Percentiles rank a stretch among this genome's conserved stretches.
These are phyloP conservation scores for Fusarium mangiferae DNA, from an alignment of 2,329 filamentous ascomycete genomes.

Conservation along the genomic window DNA sequence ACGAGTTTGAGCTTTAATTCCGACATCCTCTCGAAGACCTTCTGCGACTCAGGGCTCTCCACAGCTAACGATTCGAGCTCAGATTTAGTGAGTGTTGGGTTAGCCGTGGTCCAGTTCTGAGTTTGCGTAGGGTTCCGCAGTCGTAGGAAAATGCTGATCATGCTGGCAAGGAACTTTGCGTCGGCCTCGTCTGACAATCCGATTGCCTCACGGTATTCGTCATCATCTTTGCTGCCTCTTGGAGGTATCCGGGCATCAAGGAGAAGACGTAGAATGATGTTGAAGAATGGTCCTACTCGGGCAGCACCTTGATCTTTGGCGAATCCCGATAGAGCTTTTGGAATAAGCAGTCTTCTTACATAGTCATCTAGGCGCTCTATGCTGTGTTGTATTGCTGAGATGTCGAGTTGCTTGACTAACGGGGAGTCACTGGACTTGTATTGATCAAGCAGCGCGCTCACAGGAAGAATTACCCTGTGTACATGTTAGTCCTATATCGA, in stretches of 20 bases:
- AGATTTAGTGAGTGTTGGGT: constrained; percentile 47
- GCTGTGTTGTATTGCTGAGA: constrained; percentile 90
- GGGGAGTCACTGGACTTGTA: constrained; percentile 81
- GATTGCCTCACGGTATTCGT: constrained; percentile 71
- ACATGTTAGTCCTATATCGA: constrained; percentile 5
- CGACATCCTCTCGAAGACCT: constrained; percentile 53
- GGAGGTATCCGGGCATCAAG: constrained; percentile 76
- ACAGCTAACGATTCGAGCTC: constrained; percentile 48
- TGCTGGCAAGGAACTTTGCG: constrained; percentile 76
- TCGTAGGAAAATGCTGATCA: constrained; percentile 79
- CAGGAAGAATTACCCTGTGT: constrained; percentile 78
- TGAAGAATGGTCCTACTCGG: constrained; percentile 73
- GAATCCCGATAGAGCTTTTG: constrained; percentile 55
- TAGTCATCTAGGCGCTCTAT: constrained; percentile 59
- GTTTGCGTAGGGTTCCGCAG: constrained; percentile 47
- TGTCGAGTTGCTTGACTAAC: constrained; percentile 86
- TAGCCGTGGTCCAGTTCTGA: constrained; percentile 46
- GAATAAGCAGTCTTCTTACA: constrained; percentile 78
- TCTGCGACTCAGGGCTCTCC: constrained; percentile 70
- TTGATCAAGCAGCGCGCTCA: constrained; percentile 85
- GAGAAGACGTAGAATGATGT: constrained; percentile 81
- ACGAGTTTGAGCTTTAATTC: constrained; percentile 68
- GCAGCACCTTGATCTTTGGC: constrained; percentile 47
- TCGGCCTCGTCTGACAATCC: constrained; percentile 75
- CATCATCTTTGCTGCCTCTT: constrained; percentile 82